phyloP scores from a whole-genome alignment of 208 protist species.

The Acanthamoeba culbertsoni region DNA sequence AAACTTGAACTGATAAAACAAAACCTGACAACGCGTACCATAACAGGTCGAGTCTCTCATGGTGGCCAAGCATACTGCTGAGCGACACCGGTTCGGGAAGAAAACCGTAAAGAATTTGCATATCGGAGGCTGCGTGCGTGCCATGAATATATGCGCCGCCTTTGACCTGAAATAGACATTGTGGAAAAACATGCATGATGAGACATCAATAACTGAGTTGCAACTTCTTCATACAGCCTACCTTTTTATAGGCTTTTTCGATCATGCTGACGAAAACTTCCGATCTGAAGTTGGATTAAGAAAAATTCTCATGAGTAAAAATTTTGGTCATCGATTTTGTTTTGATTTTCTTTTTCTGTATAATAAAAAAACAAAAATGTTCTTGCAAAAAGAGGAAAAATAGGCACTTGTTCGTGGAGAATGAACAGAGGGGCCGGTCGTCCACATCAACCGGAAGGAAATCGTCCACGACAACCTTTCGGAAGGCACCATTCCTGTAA shows the following conservation, averaged over 20 bases:
- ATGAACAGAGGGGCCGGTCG: background rate
- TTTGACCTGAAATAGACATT: background rate
- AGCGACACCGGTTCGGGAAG: background rate
- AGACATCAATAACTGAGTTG: no score
- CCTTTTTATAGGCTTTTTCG: conserved; percentile 58
- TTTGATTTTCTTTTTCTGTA: background rate
- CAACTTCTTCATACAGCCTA: no score
- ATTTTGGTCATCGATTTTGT: background rate
- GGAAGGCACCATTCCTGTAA: background rate
- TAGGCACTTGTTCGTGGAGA: conserved; percentile 42
- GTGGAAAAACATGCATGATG: no score
- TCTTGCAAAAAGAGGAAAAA: background rate
- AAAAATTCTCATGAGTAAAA: background rate
- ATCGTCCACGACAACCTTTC: conserved; percentile 51
- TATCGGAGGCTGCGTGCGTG: conserved; percentile 24
- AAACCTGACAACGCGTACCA: no score
- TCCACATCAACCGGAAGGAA: conserved; percentile 6
- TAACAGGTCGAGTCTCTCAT: background rate
- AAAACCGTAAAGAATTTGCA: conserved; percentile 53
- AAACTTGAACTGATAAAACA: no score
- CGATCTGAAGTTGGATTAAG: background rate
- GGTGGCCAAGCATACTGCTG: background rate
- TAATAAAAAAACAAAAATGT: background rate
- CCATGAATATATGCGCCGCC: conserved; percentile 29
- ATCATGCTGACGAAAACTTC: conserved; percentile 1